Conservation (phyloP, 2,329 filamentous ascomycete species). For the Endoconidiophora laricicola region DNA sequence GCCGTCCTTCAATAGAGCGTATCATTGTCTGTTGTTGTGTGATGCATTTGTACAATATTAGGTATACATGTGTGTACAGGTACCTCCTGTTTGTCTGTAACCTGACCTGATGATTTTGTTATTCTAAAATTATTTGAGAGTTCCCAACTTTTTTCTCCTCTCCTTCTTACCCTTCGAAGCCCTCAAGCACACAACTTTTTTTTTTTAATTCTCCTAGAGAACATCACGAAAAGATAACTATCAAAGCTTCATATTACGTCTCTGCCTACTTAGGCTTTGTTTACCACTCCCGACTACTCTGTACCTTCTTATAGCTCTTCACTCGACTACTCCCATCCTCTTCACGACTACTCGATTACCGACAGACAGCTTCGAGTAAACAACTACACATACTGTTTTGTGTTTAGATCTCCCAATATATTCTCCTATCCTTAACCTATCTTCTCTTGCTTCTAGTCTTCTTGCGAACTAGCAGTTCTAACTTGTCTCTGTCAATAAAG, state of each 20-base stretch:
- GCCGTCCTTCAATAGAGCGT: background rate
- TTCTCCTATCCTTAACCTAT: background rate
- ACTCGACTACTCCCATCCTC: background rate
- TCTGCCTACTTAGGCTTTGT: too few species aligned
- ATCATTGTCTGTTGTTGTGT: conserved; percentile 3
- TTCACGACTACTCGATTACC: background rate
- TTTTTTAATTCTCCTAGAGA: background rate
- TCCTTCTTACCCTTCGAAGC: background rate
- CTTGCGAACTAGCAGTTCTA: background rate
- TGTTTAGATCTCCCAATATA: background rate
- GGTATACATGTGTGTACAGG: conserved; percentile 2
- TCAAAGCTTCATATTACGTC: background rate
- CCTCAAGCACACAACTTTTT: background rate
- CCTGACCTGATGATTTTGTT: background rate
- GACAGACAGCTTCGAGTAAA: background rate
- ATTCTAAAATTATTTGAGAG: background rate
- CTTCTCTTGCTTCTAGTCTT: background rate
- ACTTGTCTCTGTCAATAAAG: background rate
- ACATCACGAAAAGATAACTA: background rate
- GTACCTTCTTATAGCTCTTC: background rate
- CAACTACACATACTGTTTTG: conserved; percentile 13
- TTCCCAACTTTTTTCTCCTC: background rate
- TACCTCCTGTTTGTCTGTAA: conserved; percentile 1
- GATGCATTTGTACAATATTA: background rate
- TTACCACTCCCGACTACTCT: too few species aligned